These are phyloP conservation scores for Geotrichum siamense DNA, from an alignment of 1,139 yeast genomes.

Conservation along the genomic window DNA sequence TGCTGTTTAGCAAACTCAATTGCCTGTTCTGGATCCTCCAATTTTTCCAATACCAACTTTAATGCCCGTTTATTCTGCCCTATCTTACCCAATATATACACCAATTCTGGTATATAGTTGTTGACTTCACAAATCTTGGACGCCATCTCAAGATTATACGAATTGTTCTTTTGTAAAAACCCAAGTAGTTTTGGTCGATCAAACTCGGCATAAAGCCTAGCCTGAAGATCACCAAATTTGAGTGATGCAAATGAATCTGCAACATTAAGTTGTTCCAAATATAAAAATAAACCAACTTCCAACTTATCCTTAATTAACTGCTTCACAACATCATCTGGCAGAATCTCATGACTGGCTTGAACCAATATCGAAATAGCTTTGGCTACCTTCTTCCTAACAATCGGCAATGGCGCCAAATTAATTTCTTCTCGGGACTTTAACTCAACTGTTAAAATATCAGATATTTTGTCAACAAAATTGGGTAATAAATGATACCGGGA, in stretches of 20 bases:
- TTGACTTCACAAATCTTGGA: constrained; percentile 53
- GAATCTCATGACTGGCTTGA: constrained; percentile 56
- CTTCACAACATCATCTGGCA: constrained; percentile 45
- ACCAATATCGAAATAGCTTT: constrained; percentile 53
- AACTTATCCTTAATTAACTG: constrained; percentile 39
- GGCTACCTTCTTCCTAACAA: constrained; percentile 38
- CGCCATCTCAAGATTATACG: constrained; percentile 66
- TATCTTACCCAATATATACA: constrained; percentile 70
- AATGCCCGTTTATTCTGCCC: constrained; percentile 78
- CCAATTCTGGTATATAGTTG: constrained; percentile 59
- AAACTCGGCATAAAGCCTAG: constrained; percentile 57
- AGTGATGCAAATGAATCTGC: constrained; percentile 49
- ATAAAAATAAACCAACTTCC: constrained; percentile 49
- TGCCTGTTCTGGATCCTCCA: constrained; percentile 74
- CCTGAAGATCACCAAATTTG: constrained; percentile 59
- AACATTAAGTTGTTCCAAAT: constrained; percentile 48
- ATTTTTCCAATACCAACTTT: constrained; percentile 62
- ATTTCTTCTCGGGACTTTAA: constrained; percentile 37
- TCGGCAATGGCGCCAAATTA: constrained; percentile 39
- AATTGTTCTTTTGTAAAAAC: constrained; percentile 46
- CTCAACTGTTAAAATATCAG: constrained; percentile 46
- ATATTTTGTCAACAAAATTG: constrained; percentile 43
- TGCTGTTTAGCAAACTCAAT: constrained; percentile 70
- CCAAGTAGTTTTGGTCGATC: constrained; percentile 47
- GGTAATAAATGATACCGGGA: constrained; percentile 55